phyloP scores from a whole-genome alignment of 2,329 filamentous ascomycete species.

The Magnaporthales sp. region DNA sequence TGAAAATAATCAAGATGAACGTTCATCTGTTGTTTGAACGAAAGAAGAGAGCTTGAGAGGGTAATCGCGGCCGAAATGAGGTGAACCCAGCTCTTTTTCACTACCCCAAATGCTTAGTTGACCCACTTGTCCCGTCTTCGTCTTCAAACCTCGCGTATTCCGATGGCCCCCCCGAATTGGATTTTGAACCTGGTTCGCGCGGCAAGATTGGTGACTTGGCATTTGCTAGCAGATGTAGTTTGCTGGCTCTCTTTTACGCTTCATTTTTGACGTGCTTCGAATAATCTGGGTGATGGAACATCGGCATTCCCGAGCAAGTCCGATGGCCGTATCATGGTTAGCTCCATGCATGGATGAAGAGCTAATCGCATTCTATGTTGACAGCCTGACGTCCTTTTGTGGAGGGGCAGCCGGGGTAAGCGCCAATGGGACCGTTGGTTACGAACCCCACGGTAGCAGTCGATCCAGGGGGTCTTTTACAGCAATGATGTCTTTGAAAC shows the following conservation, averaged over 20 bases:
- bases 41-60: not conserved
- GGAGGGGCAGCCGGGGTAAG: too few species aligned
- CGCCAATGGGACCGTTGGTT: too few species aligned
- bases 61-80: too few species aligned
- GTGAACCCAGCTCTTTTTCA: not conserved
- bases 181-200: not conserved
- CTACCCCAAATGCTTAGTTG: not conserved
- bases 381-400: too few species aligned
- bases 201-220: not conserved
- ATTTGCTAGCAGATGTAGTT: not conserved
- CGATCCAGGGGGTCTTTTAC: too few species aligned
- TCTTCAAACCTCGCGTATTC: not conserved
- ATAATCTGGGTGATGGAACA: not conserved
- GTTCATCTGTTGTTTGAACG: not conserved
- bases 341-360: too few species aligned
- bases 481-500: too few species aligned
- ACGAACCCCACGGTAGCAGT: too few species aligned
- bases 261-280: not conserved
- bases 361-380: too few species aligned
- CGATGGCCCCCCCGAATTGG: not conserved
- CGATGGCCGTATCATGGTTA: not conserved
- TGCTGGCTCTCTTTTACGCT: not conserved
- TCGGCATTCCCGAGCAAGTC: not conserved
- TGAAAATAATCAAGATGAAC: not conserved
- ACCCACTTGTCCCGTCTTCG: not conserved